Conservation (phyloP, 2,329 filamentous ascomycete species). For the Neofusicoccum cordaticola region DNA sequence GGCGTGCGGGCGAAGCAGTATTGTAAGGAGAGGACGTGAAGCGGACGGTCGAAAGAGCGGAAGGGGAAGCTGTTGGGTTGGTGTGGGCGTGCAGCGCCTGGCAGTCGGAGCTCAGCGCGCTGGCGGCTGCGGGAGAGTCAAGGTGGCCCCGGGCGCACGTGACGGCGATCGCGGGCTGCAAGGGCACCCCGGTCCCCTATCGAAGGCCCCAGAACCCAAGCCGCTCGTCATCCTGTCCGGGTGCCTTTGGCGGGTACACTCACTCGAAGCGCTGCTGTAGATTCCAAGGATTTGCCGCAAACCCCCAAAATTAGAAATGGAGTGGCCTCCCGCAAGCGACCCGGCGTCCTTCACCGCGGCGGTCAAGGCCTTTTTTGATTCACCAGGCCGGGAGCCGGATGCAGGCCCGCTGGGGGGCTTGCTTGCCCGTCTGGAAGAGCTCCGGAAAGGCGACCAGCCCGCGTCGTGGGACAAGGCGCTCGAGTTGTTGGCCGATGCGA, state of each 20-base stretch:
- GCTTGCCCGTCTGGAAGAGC: neutral
- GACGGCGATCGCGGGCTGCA: neutral
- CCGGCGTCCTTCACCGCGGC: neutral
- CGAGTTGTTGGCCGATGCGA: slow-evolving; percentile 10
- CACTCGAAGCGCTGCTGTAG: neutral
- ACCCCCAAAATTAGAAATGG: neutral
- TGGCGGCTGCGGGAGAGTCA: neutral
- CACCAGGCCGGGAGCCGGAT: neutral
- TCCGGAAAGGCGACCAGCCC: slow-evolving; percentile 8
- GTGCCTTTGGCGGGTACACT: neutral
- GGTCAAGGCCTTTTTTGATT: slow-evolving; percentile 4
- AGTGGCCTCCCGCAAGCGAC: slow-evolving; percentile 7
- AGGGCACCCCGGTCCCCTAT: slow-evolving; percentile 8
- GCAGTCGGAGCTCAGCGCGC: neutral
- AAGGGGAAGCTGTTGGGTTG: neutral
- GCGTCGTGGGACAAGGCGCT: slow-evolving; percentile 7
- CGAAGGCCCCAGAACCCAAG: slow-evolving; percentile 9
- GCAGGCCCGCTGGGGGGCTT: neutral
- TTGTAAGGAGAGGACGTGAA: neutral
- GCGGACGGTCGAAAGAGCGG: slow-evolving; percentile 10
- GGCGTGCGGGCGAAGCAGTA: neutral
- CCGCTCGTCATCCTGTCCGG: neutral
- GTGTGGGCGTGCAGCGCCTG: neutral
- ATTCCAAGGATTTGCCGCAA: neutral
- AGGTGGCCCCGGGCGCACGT: slow-evolving; percentile 5